Base-by-base conservation (phyloP, 208 protist species). In the Trypanosoma rangeli region DNA sequence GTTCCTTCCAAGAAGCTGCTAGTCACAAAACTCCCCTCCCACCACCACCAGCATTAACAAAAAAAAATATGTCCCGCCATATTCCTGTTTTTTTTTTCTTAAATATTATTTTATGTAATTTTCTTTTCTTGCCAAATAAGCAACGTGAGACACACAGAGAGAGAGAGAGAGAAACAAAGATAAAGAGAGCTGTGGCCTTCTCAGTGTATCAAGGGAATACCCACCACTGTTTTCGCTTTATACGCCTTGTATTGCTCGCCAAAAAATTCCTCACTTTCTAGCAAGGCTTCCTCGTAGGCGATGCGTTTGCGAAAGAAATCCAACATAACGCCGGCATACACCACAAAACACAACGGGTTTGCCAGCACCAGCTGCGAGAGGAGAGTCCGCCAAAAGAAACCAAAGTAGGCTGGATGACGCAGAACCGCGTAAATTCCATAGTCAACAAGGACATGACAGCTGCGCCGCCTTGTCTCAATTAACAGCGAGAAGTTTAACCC, bases 331-430 rank as follows among this genome's bases (percentile, higher is more conserved):
- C 35, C 39, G 9, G 90, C 83, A 72, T 97, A 97, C 9, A 73
- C 62, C 28, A 97, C 59, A 4, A 82, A 52, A 33, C 83, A 96
- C 58, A 99, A 42, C 9, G 97, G 97, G 74, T 99, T 99, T 20
- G 82, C 75, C 15, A 99, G 57, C 26, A 98, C 78, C 3, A 97
- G 71, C 85, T 99, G 98, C n/a, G 94, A 86, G 50, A 74, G 84
- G 20, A 94, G 55, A 3, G 87, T 91, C 46, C 89, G 95, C 86
- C 94, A 97, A 72, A 98, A 99, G 92, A 94, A 98, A 8, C 97
- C 97, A 85, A 98, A 98, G 82, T 99, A 99, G 9, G 93, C 78
- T 13, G 97, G 97, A 78, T 98, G 97, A 22, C 97, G 78, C 20
- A 98, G 68, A 28, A 88, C 80, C 3, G 52, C 10, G 68, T 98